Percentiles rank a stretch among this genome's conserved stretches.
Conservation (phyloP, 1,139 yeast genomes). For the Kluyveromyces sp. region DNA sequence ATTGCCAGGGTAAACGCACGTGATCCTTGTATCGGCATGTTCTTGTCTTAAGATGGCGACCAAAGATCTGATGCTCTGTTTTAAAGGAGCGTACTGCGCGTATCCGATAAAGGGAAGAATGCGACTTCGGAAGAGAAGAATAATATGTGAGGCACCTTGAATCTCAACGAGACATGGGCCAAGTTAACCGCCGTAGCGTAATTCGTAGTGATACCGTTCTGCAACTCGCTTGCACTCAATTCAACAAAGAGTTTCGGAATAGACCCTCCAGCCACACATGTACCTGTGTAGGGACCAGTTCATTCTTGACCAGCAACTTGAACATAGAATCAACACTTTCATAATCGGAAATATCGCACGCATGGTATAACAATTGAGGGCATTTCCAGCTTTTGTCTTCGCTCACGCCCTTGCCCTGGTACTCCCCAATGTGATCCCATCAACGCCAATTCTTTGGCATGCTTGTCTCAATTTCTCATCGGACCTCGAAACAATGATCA, state of each 20-base stretch:
- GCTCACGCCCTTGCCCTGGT: neutral
- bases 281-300: conserved; percentile 55
- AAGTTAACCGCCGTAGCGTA: conserved; percentile 68
- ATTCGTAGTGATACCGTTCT: conserved; percentile 55
- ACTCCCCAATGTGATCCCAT: conserved; percentile 1
- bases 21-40: conserved; percentile 55
- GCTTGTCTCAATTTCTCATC: conserved; percentile 46
- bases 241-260: conserved; percentile 73
- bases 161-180: conserved; percentile 48
- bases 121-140: conserved; percentile 78
- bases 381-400: neutral
- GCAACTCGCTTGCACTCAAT: conserved; percentile 49
- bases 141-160: conserved; percentile 43
- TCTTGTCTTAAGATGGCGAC: conserved; percentile 80
- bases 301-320: conserved; percentile 20
- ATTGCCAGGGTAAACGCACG: conserved; percentile 78
- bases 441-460: conserved; percentile 35
- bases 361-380: conserved; percentile 33
- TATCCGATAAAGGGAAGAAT: conserved; percentile 83
- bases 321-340: conserved; percentile 41
- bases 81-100: conserved; percentile 80
- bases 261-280: conserved; percentile 89
- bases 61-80: conserved; percentile 71
- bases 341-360: conserved; percentile 63
- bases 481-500: conserved; percentile 71